phyloP scores from a whole-genome alignment of 306 rosid species.

The Amphicarpaea edgeworthii region DNA sequence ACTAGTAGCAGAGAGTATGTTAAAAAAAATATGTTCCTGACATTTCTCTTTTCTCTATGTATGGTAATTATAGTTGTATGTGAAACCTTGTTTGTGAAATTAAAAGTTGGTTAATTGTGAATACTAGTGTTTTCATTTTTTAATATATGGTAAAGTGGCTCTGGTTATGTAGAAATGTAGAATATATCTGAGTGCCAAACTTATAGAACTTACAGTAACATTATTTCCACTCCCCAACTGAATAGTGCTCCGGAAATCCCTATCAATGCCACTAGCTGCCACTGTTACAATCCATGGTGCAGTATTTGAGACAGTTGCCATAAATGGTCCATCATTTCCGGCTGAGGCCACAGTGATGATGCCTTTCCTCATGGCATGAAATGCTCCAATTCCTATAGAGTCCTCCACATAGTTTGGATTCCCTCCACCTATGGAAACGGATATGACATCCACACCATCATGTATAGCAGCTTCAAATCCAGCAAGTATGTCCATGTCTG shows the following conservation, averaged over 20 bases:
- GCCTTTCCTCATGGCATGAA: constrained; percentile 86
- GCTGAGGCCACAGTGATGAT: constrained; percentile 81
- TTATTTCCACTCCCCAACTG: constrained; percentile 73
- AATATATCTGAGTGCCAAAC: neutral
- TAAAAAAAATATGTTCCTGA: too few relatives aligned
- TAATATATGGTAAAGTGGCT: neutral
- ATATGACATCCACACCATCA: constrained; percentile 91
- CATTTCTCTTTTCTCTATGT: neutral
- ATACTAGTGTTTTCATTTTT: neutral
- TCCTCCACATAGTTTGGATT: constrained; percentile 50
- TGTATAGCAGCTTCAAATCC: constrained; percentile 90
- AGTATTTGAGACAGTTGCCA: constrained; percentile 59
- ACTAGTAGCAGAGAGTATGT: too few relatives aligned
- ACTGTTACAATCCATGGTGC: constrained; percentile 95
- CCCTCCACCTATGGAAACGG: constrained; percentile 84
- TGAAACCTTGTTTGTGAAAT: constrained; percentile 27
- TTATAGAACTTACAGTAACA: constrained; percentile 62
- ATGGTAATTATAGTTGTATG: neutral
- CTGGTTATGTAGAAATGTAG: neutral
- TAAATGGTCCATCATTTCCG: constrained; percentile 78
- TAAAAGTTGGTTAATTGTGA: constrained; percentile 1
- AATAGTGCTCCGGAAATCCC: constrained; percentile 65
- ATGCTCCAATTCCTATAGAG: constrained; percentile 71
- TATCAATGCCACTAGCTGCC: constrained; percentile 88
- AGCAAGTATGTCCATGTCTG: constrained; percentile 88